phyloP scores from a whole-genome alignment of 257 asterid species.

The Capsicum pubescens region DNA sequence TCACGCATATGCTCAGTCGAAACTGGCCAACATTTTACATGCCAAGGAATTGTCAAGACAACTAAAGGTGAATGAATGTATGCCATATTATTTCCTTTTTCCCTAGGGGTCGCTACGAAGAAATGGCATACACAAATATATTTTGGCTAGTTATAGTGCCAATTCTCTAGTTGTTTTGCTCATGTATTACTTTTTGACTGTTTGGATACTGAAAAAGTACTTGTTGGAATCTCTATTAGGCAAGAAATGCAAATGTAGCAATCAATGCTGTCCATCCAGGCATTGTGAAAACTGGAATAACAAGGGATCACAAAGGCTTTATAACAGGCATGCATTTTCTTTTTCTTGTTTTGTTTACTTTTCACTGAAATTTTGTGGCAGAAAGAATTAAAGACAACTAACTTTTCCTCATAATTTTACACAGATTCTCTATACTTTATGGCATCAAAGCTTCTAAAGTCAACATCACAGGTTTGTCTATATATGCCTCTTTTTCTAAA shows the following conservation, averaged over 20 bases:
- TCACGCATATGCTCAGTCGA: slow-evolving; percentile 87
- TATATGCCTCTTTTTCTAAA: slow-evolving; percentile 19
- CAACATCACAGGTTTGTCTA: slow-evolving; percentile 85
- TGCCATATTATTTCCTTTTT: neutral
- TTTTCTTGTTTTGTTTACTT: neutral
- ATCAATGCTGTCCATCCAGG: slow-evolving; percentile 96
- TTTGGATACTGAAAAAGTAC: neutral
- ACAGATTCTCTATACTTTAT: slow-evolving; percentile 85
- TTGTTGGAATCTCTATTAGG: slow-evolving; percentile 44
- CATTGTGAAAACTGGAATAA: slow-evolving; percentile 87
- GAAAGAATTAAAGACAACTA: neutral
- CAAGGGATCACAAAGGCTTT: slow-evolving; percentile 90
- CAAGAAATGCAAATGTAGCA: slow-evolving; percentile 75
- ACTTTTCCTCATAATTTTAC: neutral
- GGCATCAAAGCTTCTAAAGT: slow-evolving; percentile 89
- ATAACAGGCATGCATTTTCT: slow-evolving; percentile 73
- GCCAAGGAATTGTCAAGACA: slow-evolving; percentile 87
- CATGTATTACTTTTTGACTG: neutral
- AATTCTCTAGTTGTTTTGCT: neutral
- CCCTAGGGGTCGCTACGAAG: neutral
- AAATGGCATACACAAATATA: too few relatives aligned
- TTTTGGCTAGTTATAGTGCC: neutral
- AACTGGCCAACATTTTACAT: slow-evolving; percentile 83
- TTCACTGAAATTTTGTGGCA: neutral
- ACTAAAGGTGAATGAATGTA: slow-evolving; percentile 61